These are phyloP conservation scores for Cyberlindnera saturnus DNA, from an alignment of 805 yeast species.

Conservation along the genomic window DNA sequence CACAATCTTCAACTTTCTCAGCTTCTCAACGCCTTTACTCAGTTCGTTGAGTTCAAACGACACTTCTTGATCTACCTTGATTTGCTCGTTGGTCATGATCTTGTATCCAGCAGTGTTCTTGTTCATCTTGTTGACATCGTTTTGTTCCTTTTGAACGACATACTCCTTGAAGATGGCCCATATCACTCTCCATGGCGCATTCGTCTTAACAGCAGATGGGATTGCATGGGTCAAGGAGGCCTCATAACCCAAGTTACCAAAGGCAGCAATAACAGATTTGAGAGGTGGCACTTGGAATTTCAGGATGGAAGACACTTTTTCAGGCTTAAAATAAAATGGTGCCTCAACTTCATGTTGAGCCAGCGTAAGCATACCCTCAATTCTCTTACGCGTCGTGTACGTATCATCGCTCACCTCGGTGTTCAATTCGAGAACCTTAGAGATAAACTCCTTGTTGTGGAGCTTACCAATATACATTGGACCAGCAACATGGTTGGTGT, in stretches of 20 bases:
- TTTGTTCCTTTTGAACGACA: constrained; percentile 39
- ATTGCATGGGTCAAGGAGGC: constrained; percentile 88
- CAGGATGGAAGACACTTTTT: constrained; percentile 65
- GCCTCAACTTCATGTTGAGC: constrained; percentile 66
- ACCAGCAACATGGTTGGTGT: constrained; percentile 75
- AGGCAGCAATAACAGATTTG: constrained; percentile 63
- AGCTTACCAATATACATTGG: constrained; percentile 92
- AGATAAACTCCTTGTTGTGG: constrained; percentile 65
- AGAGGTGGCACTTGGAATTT: constrained; percentile 83
- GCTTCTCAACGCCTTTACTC: constrained; percentile 48
- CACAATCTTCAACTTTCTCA: constrained; percentile 74
- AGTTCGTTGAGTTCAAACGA: constrained; percentile 59
- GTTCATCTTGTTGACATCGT: constrained; percentile 25
- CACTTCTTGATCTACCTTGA: constrained; percentile 30
- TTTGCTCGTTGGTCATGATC: constrained; percentile 40
- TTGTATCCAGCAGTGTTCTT: constrained; percentile 53
- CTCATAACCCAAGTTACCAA: constrained; percentile 76
- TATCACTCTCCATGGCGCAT: constrained; percentile 78
- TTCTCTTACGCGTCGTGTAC: constrained; percentile 78
- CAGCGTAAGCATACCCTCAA: constrained; percentile 87
- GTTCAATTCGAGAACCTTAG: constrained; percentile 53
- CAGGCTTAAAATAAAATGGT: constrained; percentile 82
- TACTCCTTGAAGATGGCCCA: constrained; percentile 71
- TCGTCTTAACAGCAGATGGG: constrained; percentile 79
- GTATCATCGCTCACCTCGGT: constrained; percentile 42